phyloP scores from a whole-genome alignment of 192 early-diverging fungal genomes.

The Backusella sp. region DNA sequence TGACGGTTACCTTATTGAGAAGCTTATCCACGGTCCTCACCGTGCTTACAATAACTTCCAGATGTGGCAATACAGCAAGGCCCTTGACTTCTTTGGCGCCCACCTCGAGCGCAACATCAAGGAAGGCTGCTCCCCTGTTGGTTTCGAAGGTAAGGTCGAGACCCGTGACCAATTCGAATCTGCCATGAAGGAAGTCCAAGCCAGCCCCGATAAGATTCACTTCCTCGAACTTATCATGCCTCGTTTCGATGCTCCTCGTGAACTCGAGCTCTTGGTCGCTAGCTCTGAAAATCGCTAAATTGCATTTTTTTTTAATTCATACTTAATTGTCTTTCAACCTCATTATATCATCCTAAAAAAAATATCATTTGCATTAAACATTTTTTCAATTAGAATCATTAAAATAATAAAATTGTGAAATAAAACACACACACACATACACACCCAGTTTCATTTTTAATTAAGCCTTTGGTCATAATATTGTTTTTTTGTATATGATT shows the following conservation, averaged over 20 bases:
- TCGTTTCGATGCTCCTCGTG: slow-evolving; percentile 43
- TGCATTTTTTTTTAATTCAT: background rate
- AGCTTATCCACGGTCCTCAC: slow-evolving; percentile 41
- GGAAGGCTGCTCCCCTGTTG: slow-evolving; percentile 21
- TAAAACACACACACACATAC: background rate
- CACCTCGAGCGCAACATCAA: slow-evolving; percentile 23
- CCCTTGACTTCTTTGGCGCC: slow-evolving; percentile 45
- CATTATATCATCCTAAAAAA: background rate
- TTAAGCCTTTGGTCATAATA: background rate
- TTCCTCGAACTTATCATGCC: slow-evolving; percentile 48
- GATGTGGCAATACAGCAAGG: slow-evolving; percentile 49
- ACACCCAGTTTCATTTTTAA: background rate
- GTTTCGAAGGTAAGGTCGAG: slow-evolving; percentile 27
- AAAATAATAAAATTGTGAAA: background rate
- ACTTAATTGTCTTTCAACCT: background rate
- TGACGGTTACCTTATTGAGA: slow-evolving; percentile 53
- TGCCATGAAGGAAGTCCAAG: slow-evolving; percentile 32
- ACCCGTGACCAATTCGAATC: slow-evolving; percentile 38
- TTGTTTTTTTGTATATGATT: no score
- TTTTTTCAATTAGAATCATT: background rate
- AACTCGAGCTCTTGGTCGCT: slow-evolving; percentile 28
- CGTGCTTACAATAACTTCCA: slow-evolving; percentile 47
- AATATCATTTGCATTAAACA: background rate
- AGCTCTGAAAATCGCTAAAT: slow-evolving; percentile 22
- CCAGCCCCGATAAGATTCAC: slow-evolving; percentile 38